Conservation (phyloP, 805 yeast species). For the Debaryomyces castellii region DNA sequence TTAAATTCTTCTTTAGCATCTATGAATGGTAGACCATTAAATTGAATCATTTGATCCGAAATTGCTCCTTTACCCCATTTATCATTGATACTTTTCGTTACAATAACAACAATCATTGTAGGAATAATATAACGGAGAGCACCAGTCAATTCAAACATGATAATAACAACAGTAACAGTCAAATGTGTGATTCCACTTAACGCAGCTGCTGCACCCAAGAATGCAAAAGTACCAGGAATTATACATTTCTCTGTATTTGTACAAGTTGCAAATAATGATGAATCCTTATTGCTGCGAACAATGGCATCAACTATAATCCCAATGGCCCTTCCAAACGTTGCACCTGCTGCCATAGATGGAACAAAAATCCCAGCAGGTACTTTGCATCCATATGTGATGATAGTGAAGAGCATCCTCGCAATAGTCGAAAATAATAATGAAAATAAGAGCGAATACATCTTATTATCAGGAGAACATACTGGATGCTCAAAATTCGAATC, state of each 20-base stretch:
- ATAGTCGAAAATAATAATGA: slow-evolving; percentile 70
- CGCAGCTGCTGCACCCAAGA: slow-evolving; percentile 94
- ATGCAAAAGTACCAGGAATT: slow-evolving; percentile 93
- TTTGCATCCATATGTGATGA: slow-evolving; percentile 86
- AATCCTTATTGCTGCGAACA: slow-evolving; percentile 31
- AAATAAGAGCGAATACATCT: slow-evolving; percentile 38
- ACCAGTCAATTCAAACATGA: slow-evolving; percentile 96
- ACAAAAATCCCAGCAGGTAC: slow-evolving; percentile 98
- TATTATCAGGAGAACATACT: slow-evolving; percentile 34
- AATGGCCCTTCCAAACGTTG: slow-evolving; percentile 85
- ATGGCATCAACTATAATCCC: slow-evolving; percentile 67
- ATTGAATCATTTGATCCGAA: slow-evolving; percentile 90
- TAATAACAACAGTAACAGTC: slow-evolving; percentile 88
- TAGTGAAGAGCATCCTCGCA: slow-evolving; percentile 67
- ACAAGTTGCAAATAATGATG: slow-evolving; percentile 32
- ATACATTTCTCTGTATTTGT: slow-evolving; percentile 51
- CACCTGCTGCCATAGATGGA: slow-evolving; percentile 97
- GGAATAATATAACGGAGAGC: slow-evolving; percentile 91
- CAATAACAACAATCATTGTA: slow-evolving; percentile 92
- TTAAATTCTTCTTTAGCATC: slow-evolving; percentile 68
- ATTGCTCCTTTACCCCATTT: slow-evolving; percentile 75
- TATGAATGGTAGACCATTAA: slow-evolving; percentile 84
- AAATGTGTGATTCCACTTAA: slow-evolving; percentile 91
- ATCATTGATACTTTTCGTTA: slow-evolving; percentile 78
- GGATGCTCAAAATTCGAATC: slow-evolving; percentile 42